Evolutionary conservation across 1,284 basidiomycete species (phyloP).

Genomic region (Moesziomyces parantarcticus): DNA sequence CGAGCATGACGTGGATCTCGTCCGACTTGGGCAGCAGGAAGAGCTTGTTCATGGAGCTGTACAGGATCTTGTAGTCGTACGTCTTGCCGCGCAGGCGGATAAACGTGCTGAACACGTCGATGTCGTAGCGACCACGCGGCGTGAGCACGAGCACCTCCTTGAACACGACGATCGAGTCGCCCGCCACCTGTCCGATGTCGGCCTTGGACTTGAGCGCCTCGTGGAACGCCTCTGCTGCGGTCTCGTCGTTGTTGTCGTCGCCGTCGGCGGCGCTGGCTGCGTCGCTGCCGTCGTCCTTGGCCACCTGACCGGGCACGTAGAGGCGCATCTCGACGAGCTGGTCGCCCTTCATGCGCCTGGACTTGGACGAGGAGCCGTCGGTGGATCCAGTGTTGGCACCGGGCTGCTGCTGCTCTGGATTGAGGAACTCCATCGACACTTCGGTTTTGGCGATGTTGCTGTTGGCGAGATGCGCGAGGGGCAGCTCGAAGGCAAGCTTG

Average conservation of each 20-base stretch:
- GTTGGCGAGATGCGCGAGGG: slow-evolving; percentile 87
- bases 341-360: slow-evolving; percentile 56
- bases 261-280: slow-evolving; percentile 71
- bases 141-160: slow-evolving; percentile 97
- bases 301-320: slow-evolving; percentile 84
- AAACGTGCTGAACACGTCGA: slow-evolving; percentile 97
- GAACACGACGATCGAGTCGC: slow-evolving; percentile 93
- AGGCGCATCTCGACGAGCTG: slow-evolving; percentile 97
- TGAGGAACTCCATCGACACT: slow-evolving; percentile 92
- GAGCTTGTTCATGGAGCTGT: slow-evolving; percentile 85
- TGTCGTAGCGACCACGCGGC: slow-evolving; percentile 91
- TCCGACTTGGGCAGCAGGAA: slow-evolving; percentile 94
- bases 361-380: slow-evolving; percentile 42
- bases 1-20: slow-evolving; percentile 94
- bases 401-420: slow-evolving; percentile 68
- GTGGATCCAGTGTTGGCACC: slow-evolving; percentile 64
- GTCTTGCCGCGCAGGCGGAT: slow-evolving; percentile 94
- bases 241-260: slow-evolving; percentile 73
- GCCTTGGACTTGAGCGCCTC: slow-evolving; percentile 96
- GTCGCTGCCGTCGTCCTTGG: slow-evolving; percentile 70
- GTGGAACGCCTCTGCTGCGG: slow-evolving; percentile 95
- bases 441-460: slow-evolving; percentile 98
- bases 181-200: slow-evolving; percentile 89
- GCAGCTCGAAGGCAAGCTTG: slow-evolving; percentile 90
- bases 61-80: slow-evolving; percentile 98